Percentiles rank a stretch among this genome's conserved stretches.
These are phyloP conservation scores for Imleria badia DNA, from an alignment of 768 basidiomycete species.

Conservation along the genomic window DNA sequence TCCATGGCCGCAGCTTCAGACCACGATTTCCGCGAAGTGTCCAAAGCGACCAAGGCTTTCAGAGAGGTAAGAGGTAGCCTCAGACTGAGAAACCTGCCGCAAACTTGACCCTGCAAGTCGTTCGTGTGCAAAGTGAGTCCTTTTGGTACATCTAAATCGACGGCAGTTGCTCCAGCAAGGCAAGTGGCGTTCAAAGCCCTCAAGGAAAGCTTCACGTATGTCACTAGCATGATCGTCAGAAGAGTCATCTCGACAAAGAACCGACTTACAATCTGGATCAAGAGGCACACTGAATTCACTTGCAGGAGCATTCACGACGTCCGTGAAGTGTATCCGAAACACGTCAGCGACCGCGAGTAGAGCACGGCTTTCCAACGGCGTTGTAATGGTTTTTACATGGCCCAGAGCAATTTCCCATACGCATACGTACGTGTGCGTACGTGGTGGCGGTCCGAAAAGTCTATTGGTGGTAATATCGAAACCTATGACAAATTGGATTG, in stretches of 20 bases:
- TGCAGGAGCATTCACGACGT: conserved; percentile 80
- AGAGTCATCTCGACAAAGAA: neutral
- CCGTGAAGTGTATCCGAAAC: conserved; percentile 70
- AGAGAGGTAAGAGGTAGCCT: conserved; percentile 50
- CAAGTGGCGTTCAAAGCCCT: conserved; percentile 55
- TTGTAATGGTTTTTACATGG: conserved; percentile 52
- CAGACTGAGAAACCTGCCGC: conserved; percentile 63
- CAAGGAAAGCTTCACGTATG: conserved; percentile 73
- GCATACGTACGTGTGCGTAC: conserved; percentile 83
- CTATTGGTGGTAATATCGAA: conserved; percentile 81
- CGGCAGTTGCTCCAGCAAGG: conserved; percentile 49
- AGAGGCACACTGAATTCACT: conserved; percentile 55
- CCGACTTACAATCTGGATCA: conserved; percentile 74
- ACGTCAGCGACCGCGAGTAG: conserved; percentile 53
- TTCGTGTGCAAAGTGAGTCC: conserved; percentile 73
- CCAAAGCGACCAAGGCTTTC: conserved; percentile 50
- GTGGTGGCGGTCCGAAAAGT: conserved; percentile 86
- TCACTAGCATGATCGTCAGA: conserved; percentile 51
- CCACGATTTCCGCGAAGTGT: conserved; percentile 51
- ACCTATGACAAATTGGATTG: conserved; percentile 39
- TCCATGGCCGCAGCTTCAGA: conserved; percentile 57
- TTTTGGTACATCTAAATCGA: conserved; percentile 52
- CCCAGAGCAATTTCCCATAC: conserved; percentile 90
- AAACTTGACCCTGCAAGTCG: conserved; percentile 67
- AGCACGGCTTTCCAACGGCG: conserved; percentile 51